Conservation (phyloP, 2,329 filamentous ascomycete species). For the Paradendryphiella salina region DNA sequence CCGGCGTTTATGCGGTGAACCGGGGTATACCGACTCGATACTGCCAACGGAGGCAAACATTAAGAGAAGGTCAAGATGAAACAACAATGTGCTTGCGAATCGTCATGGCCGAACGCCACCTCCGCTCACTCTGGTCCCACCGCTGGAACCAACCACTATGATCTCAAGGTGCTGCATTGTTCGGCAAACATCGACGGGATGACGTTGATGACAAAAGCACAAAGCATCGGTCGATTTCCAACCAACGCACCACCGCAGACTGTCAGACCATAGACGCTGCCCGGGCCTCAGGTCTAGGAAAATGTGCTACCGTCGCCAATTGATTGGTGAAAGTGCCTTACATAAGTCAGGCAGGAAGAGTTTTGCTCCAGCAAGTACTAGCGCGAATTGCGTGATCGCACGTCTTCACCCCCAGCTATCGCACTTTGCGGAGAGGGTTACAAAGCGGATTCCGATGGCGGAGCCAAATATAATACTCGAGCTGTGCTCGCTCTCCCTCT, state of each 20-base stretch:
- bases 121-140: neutral
- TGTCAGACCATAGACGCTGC: slow-evolving; percentile 16
- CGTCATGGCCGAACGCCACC: neutral
- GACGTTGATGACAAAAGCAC: slow-evolving; percentile 25
- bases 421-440: slow-evolving; percentile 37
- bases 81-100: neutral
- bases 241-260: slow-evolving; percentile 18
- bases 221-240: slow-evolving; percentile 15
- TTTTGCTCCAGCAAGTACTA: slow-evolving; percentile 32
- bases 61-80: slow-evolving; percentile 15
- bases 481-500: slow-evolving; percentile 18
- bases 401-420: slow-evolving; percentile 35
- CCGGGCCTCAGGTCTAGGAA: slow-evolving; percentile 6
- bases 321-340: slow-evolving; percentile 30
- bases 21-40: slow-evolving; percentile 11
- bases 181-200: slow-evolving; percentile 9
- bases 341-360: slow-evolving; percentile 25
- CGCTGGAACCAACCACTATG: neutral
- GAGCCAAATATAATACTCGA: slow-evolving; percentile 36
- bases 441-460: slow-evolving; percentile 38
- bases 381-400: slow-evolving; percentile 43
- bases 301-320: slow-evolving; percentile 13
- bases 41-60: slow-evolving; percentile 8
- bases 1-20: slow-evolving; percentile 14
- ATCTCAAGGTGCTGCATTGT: slow-evolving; percentile 7